Percentiles rank a stretch among this genome's conserved stretches.
phyloP scores from a whole-genome alignment of 148 eudicot genomes.

The Rheum nobile region DNA sequence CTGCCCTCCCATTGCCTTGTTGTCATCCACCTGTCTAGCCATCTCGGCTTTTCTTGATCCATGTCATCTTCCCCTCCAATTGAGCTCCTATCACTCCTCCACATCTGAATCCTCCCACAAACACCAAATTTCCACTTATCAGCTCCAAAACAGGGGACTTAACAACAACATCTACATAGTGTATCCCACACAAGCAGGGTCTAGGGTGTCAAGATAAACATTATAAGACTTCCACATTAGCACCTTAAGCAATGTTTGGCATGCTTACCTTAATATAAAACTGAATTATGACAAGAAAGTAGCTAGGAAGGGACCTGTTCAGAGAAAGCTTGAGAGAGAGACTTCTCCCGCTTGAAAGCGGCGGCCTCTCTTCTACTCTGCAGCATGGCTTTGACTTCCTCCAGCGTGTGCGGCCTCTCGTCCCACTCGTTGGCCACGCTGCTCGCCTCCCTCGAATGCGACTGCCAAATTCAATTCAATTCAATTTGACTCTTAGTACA shows the following conservation, averaged over 20 bases:
- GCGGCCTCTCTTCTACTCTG: constrained; percentile 51
- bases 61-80: constrained; percentile 45
- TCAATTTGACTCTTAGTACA: not conserved
- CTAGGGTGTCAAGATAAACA: too few species aligned
- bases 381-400: constrained; percentile 73
- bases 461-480: constrained; percentile 9
- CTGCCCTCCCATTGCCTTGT: constrained; percentile 56
- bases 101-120: constrained; percentile 19
- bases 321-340: constrained; percentile 50
- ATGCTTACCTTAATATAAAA: too few species aligned
- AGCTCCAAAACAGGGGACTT: not conserved
- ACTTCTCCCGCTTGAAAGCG: constrained; percentile 47
- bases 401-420: constrained; percentile 63
- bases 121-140: not conserved
- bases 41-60: constrained; percentile 31
- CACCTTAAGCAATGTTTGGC: too few species aligned
- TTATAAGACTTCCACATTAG: too few species aligned
- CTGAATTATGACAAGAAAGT: not conserved
- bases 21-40: constrained; percentile 53
- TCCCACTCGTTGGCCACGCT: constrained; percentile 74
- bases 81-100: constrained; percentile 57
- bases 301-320: constrained; percentile 26
- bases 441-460: constrained; percentile 57
- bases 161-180: too few species aligned
- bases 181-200: too few species aligned